A percentile compares a stretch with the other conserved stretches of the same genome.
Evolutionary conservation across 2,329 filamentous ascomycete genomes (phyloP).

Genomic region (Pseudocercospora cruenta): DNA sequence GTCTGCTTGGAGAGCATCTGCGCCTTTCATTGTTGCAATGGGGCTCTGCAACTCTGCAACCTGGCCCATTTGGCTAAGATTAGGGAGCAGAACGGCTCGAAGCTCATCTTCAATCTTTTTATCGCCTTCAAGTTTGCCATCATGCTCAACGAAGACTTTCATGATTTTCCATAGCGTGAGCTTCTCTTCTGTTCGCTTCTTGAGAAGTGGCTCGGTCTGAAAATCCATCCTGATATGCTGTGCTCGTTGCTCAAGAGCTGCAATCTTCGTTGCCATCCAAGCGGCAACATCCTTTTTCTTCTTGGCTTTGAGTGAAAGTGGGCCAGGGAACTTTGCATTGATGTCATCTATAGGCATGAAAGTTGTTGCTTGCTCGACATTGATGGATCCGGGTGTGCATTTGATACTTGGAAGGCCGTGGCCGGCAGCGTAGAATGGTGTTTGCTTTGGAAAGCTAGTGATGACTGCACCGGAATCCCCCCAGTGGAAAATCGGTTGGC

Average conservation of each 20-base stretch:
- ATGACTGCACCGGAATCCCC: constrained; percentile 81
- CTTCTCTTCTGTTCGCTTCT: constrained; percentile 77
- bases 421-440: constrained; percentile 81
- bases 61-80: constrained; percentile 41
- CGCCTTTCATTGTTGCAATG: constrained; percentile 20
- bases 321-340: constrained; percentile 83
- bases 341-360: constrained; percentile 72
- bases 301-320: constrained; percentile 84
- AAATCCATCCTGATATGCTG: constrained; percentile 53
- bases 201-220: constrained; percentile 59
- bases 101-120: constrained; percentile 73
- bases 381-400: constrained; percentile 79
- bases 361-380: constrained; percentile 74
- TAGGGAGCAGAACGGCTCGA: constrained; percentile 72
- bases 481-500: constrained; percentile 83
- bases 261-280: constrained; percentile 81
- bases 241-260: constrained; percentile 64
- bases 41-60: constrained; percentile 43
- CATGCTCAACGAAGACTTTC: constrained; percentile 79
- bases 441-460: constrained; percentile 84
- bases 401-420: constrained; percentile 76
- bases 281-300: constrained; percentile 91
- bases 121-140: constrained; percentile 78
- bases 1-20: constrained; percentile 56
- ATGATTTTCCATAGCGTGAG: constrained; percentile 86